These are phyloP conservation scores for Leptoxyphium fumago DNA, from an alignment of 2,329 filamentous ascomycete species.

Conservation along the genomic window DNA sequence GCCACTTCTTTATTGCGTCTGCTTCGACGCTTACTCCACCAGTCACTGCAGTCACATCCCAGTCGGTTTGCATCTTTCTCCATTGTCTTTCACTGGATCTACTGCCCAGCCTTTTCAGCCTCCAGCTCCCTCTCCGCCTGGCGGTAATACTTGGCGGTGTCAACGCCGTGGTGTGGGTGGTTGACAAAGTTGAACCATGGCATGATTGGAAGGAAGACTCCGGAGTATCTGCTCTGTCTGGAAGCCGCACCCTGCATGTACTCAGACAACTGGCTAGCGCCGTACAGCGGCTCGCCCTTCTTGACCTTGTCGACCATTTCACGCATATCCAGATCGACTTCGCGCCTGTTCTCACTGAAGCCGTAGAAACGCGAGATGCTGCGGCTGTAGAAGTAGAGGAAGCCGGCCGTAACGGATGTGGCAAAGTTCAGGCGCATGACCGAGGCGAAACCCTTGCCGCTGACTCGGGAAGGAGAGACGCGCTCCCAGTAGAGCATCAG, in stretches of 20 bases:
- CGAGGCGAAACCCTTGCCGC: slow-evolving; percentile 66
- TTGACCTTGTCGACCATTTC: slow-evolving; percentile 98
- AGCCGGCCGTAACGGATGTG: slow-evolving; percentile 61
- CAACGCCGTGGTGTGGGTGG: slow-evolving; percentile 87
- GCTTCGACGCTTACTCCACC: neutral
- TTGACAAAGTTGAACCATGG: slow-evolving; percentile 99
- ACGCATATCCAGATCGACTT: slow-evolving; percentile 89
- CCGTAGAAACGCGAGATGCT: slow-evolving; percentile 86
- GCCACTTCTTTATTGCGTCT: neutral
- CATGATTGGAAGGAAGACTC: slow-evolving; percentile 67
- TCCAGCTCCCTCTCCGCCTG: slow-evolving; percentile 90
- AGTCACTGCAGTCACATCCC: neutral
- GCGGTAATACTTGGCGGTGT: slow-evolving; percentile 96
- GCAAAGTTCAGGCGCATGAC: slow-evolving; percentile 66
- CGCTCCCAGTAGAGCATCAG: slow-evolving; percentile 68
- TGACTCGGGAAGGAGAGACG: slow-evolving; percentile 70
- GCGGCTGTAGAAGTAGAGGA: slow-evolving; percentile 72
- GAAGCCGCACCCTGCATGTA: slow-evolving; percentile 90
- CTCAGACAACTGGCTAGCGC: slow-evolving; percentile 59
- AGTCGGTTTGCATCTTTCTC: neutral
- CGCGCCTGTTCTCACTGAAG: slow-evolving; percentile 78
- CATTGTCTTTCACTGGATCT: neutral
- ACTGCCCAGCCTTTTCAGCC: slow-evolving; percentile 42
- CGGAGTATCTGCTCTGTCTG: slow-evolving; percentile 82
- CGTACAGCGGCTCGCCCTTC: slow-evolving; percentile 78